Evolutionary conservation across 345 rosid species (phyloP).

Genomic region (Brassica carinata): DNA sequence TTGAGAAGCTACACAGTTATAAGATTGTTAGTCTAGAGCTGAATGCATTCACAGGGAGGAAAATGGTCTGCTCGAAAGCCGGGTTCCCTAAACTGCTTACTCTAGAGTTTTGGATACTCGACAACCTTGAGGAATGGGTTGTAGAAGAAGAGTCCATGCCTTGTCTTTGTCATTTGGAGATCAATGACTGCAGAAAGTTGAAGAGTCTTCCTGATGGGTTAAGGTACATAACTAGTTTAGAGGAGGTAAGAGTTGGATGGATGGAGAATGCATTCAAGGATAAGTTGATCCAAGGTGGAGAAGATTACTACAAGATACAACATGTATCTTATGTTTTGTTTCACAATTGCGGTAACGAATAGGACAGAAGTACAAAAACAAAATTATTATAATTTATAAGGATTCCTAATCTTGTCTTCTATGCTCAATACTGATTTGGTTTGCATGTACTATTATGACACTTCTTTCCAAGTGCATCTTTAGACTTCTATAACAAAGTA

Average conservation of each 20-base stretch:
- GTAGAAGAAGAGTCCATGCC: slow-evolving; percentile 27
- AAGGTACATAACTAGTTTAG: background rate
- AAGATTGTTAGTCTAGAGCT: slow-evolving; percentile 37
- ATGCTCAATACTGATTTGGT: background rate
- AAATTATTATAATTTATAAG: background rate
- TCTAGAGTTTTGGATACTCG: background rate
- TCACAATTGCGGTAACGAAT: slow-evolving; percentile 7
- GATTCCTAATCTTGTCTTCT: background rate
- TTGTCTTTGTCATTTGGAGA: slow-evolving; percentile 13
- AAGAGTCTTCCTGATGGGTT: slow-evolving; percentile 29
- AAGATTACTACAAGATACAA: slow-evolving; percentile 21
- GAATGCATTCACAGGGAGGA: slow-evolving; percentile 37
- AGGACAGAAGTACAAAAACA: slow-evolving; percentile 11
- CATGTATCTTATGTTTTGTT: slow-evolving; percentile 20
- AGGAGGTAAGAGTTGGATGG: slow-evolving; percentile 15
- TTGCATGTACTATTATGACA: background rate
- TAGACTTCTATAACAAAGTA: background rate
- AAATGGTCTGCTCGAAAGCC: slow-evolving; percentile 33
- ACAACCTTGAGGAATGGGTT: slow-evolving; percentile 30
- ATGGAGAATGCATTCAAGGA: slow-evolving; percentile 29
- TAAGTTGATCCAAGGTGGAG: slow-evolving; percentile 25
- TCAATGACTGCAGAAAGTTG: slow-evolving; percentile 29
- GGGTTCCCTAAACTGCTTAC: slow-evolving; percentile 26
- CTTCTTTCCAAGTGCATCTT: background rate
- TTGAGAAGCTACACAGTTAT: slow-evolving; percentile 47